These are phyloP conservation scores for Thermothelomyces thermophilus DNA, from an alignment of 2,329 filamentous ascomycete genomes.

Conservation along the genomic window DNA sequence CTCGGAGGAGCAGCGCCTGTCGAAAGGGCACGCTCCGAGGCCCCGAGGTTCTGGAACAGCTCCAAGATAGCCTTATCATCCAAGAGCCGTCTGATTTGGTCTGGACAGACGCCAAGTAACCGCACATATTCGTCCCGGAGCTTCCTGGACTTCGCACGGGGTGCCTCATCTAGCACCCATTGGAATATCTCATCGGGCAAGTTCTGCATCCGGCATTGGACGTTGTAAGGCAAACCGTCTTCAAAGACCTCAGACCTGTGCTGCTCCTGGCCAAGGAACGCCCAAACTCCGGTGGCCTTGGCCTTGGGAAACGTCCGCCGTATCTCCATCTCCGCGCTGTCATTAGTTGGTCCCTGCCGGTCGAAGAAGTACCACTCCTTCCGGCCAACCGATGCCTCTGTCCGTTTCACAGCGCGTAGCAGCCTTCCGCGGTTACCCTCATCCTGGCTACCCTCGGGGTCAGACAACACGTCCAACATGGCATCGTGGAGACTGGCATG, in stretches of 20 bases:
- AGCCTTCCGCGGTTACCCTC: conserved; percentile 37
- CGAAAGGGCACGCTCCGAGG: conserved; percentile 36
- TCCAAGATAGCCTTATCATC: conserved; percentile 39
- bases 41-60: conserved; percentile 55
- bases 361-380: conserved; percentile 47
- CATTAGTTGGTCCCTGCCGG: conserved; percentile 14
- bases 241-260: conserved; percentile 53
- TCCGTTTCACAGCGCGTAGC: conserved; percentile 43
- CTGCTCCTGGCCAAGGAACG: conserved; percentile 41
- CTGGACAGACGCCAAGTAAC: conserved; percentile 41
- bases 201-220: conserved; percentile 37
- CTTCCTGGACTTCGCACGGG: conserved; percentile 46
- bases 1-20: conserved; percentile 22
- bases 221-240: conserved; percentile 54
- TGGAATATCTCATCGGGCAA: conserved; percentile 59
- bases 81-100: conserved; percentile 40
- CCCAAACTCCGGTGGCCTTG: conserved; percentile 38
- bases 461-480: conserved; percentile 29
- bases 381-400: conserved; percentile 34
- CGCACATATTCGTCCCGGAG: conserved; percentile 56
- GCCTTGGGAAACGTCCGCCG: conserved; percentile 34
- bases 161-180: conserved; percentile 60
- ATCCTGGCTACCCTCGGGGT: conserved; percentile 36
- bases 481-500: conserved; percentile 22
- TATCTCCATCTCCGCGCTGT: conserved; percentile 19